Conservation (phyloP, 1,284 basidiomycete species). For the Marasmius oreades region DNA sequence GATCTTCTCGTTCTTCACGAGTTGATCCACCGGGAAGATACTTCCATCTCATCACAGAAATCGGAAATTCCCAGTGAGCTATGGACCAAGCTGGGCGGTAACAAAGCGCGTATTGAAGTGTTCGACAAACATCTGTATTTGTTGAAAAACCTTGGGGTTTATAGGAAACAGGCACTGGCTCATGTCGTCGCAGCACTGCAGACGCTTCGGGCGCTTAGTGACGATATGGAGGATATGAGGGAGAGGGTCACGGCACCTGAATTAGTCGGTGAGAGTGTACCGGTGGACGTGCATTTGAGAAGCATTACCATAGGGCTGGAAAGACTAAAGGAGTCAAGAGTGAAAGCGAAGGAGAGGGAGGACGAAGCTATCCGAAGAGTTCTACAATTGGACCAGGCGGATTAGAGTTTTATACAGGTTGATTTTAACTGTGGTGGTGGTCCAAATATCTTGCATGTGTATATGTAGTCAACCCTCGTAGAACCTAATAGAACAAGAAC, state of each 20-base stretch:
- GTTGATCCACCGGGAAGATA: constrained; percentile 34
- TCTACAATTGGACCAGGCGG: no score
- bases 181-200: constrained; percentile 38
- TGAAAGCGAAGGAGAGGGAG: constrained; percentile 21
- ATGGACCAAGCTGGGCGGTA: constrained; percentile 42
- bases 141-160: constrained; percentile 31
- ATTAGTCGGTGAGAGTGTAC: constrained; percentile 29
- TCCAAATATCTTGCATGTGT: no score
- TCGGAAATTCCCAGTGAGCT: constrained; percentile 37
- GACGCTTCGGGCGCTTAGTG: constrained; percentile 34
- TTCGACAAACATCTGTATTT: constrained; percentile 29
- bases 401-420: no score
- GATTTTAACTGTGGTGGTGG: no score
- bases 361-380: background rate
- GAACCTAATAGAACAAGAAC: no score
- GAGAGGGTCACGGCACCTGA: constrained; percentile 37
- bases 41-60: constrained; percentile 24
- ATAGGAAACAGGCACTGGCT: constrained; percentile 34
- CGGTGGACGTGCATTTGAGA: constrained; percentile 32
- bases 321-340: constrained; percentile 34
- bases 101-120: constrained; percentile 25
- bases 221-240: constrained; percentile 42
- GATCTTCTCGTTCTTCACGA: constrained; percentile 34
- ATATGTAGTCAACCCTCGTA: no score
- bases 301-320: constrained; percentile 39